Evolutionary conservation across 148 eudicot genomes (phyloP).

Genomic region (Vaccinium macrocarpon): DNA sequence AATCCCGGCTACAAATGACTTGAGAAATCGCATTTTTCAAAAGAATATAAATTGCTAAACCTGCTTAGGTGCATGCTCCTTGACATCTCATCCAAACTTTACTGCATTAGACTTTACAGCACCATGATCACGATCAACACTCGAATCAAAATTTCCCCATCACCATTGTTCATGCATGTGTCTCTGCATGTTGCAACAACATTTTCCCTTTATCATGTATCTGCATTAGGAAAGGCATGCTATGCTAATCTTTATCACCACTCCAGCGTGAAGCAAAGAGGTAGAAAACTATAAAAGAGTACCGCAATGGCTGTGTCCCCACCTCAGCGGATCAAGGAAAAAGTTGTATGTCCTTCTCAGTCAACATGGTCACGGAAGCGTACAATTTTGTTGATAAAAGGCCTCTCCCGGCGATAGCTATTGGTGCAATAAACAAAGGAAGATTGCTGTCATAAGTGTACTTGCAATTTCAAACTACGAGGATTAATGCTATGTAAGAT

Average conservation of each 20-base stretch:
- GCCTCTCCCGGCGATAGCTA: constrained; percentile 65
- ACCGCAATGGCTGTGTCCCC: not conserved
- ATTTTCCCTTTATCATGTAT: not conserved
- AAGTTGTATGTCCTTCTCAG: constrained; percentile 26
- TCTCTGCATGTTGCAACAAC: not conserved
- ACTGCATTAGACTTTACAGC: not conserved
- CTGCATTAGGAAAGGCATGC: not conserved
- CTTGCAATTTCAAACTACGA: not conserved
- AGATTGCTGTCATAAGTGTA: not conserved
- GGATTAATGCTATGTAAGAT: not conserved
- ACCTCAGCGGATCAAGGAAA: not conserved
- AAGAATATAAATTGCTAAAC: not conserved
- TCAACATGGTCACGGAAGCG: constrained; percentile 72
- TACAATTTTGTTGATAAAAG: constrained; percentile 65
- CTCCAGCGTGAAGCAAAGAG: constrained; percentile 3
- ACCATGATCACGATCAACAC: not conserved
- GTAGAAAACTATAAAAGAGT: constrained; percentile 3
- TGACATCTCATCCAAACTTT: not conserved
- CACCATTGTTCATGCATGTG: not conserved
- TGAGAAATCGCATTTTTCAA: not conserved
- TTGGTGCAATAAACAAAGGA: not conserved
- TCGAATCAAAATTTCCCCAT: not conserved
- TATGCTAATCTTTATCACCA: not conserved
- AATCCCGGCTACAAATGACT: not conserved
- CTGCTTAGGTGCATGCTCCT: not conserved